Percentiles rank a stretch among this genome's conserved stretches.
Evolutionary conservation across 2,329 filamentous ascomycete species (phyloP).

Genomic region (Pseudogymnoascus sp.): DNA sequence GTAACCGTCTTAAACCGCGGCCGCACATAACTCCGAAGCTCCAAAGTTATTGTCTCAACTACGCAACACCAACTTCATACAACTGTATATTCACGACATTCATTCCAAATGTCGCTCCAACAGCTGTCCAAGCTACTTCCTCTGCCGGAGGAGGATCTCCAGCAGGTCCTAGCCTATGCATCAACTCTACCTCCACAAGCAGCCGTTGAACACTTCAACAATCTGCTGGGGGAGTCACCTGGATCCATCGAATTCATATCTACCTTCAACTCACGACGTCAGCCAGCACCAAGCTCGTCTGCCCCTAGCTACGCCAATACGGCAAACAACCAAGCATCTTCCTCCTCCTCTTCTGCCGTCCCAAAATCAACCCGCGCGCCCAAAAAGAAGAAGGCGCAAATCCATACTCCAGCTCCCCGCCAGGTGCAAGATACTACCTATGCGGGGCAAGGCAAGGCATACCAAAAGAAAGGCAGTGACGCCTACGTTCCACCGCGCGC

Average conservation of each 20-base stretch:
- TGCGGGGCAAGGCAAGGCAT: slow-evolving; percentile 51
- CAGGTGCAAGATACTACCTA: slow-evolving; percentile 57
- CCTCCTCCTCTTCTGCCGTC: slow-evolving; percentile 24
- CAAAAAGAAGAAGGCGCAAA: slow-evolving; percentile 50
- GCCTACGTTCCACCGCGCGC: slow-evolving; percentile 58
- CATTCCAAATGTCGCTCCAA: slow-evolving; percentile 37
- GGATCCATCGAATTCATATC: slow-evolving; percentile 64
- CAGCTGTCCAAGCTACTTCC: slow-evolving; percentile 75
- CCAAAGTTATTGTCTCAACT: not conserved
- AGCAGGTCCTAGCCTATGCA: slow-evolving; percentile 77
- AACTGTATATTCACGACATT: not conserved
- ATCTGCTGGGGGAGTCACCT: slow-evolving; percentile 79
- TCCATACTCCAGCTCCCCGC: slow-evolving; percentile 58
- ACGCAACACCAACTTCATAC: not conserved
- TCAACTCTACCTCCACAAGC: slow-evolving; percentile 66
- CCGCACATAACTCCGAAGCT: not conserved
- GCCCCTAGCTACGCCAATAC: slow-evolving; percentile 5
- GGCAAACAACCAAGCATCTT: slow-evolving; percentile 8
- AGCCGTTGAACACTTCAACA: slow-evolving; percentile 76
- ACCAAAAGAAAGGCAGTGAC: slow-evolving; percentile 63
- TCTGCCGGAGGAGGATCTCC: slow-evolving; percentile 74
- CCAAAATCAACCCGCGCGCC: slow-evolving; percentile 41
- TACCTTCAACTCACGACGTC: slow-evolving; percentile 61
- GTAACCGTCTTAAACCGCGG: not conserved
- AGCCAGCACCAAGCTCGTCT: slow-evolving; percentile 30